Evolutionary conservation across 805 yeast genomes (phyloP).

Genomic region (Komagataella populi): DNA sequence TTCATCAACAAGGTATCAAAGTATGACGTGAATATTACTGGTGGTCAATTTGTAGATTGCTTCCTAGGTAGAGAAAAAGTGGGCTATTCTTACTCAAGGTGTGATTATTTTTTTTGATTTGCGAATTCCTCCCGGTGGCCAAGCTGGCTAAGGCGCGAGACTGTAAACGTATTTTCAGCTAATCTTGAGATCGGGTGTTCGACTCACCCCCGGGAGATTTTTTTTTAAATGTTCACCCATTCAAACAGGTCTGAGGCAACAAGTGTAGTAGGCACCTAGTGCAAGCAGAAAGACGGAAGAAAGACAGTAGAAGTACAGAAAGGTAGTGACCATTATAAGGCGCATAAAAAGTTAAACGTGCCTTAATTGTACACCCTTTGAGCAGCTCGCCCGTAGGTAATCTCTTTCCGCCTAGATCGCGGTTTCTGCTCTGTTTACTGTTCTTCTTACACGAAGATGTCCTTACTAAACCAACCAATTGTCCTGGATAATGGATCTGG

Average conservation of each 20-base stretch:
- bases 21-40: too few relatives aligned
- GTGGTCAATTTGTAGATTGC: too few relatives aligned
- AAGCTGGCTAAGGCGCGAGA: conserved; percentile 2
- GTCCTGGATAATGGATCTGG: conserved; percentile 85
- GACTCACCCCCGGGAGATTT: conserved; percentile 1
- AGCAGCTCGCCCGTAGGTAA: neutral
- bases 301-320: too few relatives aligned
- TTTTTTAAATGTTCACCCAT: neutral
- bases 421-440: neutral
- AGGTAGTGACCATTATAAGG: too few relatives aligned
- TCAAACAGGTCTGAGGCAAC: too few relatives aligned
- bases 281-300: too few relatives aligned
- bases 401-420: neutral
- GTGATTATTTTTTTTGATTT: neutral
- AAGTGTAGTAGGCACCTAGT: too few relatives aligned
- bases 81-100: neutral
- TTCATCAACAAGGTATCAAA: neutral
- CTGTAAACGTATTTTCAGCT: neutral
- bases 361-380: too few relatives aligned
- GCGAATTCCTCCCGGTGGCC: conserved; percentile 1
- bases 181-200: conserved; percentile 1
- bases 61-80: too few relatives aligned
- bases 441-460: neutral
- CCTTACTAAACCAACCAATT: conserved; percentile 51
- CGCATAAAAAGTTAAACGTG: too few relatives aligned